Percentiles rank a stretch among this genome's conserved stretches.
Conservation (phyloP, 2,329 filamentous ascomycete genomes). For the Ceratocystiopsis sp. region DNA sequence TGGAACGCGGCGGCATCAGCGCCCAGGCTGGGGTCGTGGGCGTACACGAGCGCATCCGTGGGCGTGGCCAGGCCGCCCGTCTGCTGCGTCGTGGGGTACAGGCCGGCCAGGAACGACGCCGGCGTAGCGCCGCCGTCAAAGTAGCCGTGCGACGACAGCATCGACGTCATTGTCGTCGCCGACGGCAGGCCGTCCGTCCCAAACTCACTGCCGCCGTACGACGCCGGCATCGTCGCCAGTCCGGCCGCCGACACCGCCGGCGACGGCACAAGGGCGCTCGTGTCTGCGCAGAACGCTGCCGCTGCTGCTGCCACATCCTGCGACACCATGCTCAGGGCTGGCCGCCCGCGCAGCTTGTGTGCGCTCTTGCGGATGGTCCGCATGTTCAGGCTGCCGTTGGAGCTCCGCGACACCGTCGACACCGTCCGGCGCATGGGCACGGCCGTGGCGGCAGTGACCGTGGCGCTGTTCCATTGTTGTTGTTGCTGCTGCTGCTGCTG, state of each 20-base stretch:
- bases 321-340: conserved; percentile 27
- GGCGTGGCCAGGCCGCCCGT: no score
- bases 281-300: no score
- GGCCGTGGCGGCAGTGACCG: conserved; percentile 20
- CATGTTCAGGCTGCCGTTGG: conserved; percentile 27
- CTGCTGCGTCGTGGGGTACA: neutral
- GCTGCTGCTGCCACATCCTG: no score
- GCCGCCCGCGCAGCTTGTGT: conserved; percentile 16
- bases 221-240: no score
- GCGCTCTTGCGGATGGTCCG: conserved; percentile 24
- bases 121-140: no score
- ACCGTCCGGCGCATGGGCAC: conserved; percentile 28
- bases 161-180: conserved; percentile 17
- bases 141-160: no score
- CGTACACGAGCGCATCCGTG: no score
- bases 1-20: neutral
- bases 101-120: neutral
- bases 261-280: no score
- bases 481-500: neutral
- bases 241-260: no score
- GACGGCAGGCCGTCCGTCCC: conserved; percentile 23
- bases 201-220: no score
- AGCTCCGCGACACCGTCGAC: conserved; percentile 27
- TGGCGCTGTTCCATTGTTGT: conserved; percentile 24
- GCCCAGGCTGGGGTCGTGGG: no score